Evolutionary conservation across 371 early-diverging fungal species (phyloP).

Genomic region (Apophysomyces trapeziformis): DNA sequence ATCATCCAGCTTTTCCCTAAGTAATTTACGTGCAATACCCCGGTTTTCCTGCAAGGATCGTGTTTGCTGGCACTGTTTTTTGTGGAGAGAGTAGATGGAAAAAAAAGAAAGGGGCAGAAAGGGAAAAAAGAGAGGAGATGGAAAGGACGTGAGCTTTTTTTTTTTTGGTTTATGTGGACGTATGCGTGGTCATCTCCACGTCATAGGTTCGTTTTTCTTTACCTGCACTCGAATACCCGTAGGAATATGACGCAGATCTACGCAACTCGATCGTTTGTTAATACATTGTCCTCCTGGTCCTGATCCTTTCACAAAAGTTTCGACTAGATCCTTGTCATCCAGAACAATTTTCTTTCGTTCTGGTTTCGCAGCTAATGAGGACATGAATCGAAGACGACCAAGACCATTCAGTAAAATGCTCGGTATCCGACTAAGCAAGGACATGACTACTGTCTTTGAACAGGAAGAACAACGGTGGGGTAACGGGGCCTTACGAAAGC

Average conservation of each 20-base stretch:
- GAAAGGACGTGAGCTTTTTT: too few species aligned
- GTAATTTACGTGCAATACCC: conserved; percentile 72
- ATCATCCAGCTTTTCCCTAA: conserved; percentile 73
- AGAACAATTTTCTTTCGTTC: conserved; percentile 62
- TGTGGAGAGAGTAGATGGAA: conserved; percentile 1
- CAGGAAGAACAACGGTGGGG: too few species aligned
- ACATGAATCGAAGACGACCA: neutral
- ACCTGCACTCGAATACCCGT: conserved; percentile 80
- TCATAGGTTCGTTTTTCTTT: conserved; percentile 14
- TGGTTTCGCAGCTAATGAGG: conserved; percentile 5
- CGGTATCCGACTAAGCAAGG: neutral
- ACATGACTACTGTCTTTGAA: neutral
- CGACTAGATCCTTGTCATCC: conserved; percentile 79
- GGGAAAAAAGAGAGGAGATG: too few species aligned
- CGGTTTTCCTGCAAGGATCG: conserved; percentile 80
- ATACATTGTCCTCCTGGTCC: conserved; percentile 95
- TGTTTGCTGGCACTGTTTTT: conserved; percentile 74
- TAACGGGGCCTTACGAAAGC: too few species aligned
- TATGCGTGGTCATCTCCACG: neutral
- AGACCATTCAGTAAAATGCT: neutral
- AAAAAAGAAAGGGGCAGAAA: neutral
- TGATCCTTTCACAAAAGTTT: conserved; percentile 87
- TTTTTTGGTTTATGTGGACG: too few species aligned
- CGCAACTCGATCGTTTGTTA: conserved; percentile 87
- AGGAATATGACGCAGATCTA: conserved; percentile 84